Evolutionary conservation across 495 filamentous ascomycete genomes (phyloP).

Genomic region (Hypoxylon subgilvum): DNA sequence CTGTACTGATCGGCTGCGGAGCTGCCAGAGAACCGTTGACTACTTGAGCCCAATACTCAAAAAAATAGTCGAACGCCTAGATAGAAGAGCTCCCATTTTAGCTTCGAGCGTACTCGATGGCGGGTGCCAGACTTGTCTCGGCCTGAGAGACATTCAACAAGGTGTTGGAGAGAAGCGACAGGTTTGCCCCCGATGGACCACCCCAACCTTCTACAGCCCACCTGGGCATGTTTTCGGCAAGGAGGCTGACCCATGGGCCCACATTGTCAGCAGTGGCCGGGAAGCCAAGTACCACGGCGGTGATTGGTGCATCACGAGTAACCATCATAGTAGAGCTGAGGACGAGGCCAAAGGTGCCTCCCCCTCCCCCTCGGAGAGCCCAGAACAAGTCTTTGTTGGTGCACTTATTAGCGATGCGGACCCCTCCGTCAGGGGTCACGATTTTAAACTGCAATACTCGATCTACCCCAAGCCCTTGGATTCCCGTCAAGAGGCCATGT

Average conservation of each 20-base stretch:
- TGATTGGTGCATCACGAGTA: neutral
- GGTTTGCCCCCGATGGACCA: neutral
- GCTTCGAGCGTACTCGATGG: neutral
- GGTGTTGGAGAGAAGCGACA: neutral
- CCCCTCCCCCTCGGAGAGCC: conserved; percentile 63
- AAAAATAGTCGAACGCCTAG: neutral
- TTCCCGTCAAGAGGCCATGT: conserved; percentile 50
- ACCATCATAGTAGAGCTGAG: conserved; percentile 39
- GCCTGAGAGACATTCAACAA: neutral
- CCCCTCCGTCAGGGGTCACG: conserved; percentile 53
- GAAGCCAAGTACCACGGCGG: neutral
- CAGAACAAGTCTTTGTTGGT: conserved; percentile 60
- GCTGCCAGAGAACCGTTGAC: neutral
- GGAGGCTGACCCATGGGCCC: neutral
- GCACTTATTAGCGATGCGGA: conserved; percentile 49
- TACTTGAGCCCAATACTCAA: neutral
- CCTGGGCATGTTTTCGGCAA: neutral
- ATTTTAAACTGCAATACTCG: conserved; percentile 51
- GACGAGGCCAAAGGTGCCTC: conserved; percentile 58
- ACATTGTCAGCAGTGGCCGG: neutral
- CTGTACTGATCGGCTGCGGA: neutral
- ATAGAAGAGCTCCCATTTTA: neutral
- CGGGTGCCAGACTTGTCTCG: neutral
- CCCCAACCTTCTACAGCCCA: neutral
- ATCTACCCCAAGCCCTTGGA: conserved; percentile 55